phyloP scores from a whole-genome alignment of 805 yeast species.

The Cyberlindnera xishuangbannaensis region DNA sequence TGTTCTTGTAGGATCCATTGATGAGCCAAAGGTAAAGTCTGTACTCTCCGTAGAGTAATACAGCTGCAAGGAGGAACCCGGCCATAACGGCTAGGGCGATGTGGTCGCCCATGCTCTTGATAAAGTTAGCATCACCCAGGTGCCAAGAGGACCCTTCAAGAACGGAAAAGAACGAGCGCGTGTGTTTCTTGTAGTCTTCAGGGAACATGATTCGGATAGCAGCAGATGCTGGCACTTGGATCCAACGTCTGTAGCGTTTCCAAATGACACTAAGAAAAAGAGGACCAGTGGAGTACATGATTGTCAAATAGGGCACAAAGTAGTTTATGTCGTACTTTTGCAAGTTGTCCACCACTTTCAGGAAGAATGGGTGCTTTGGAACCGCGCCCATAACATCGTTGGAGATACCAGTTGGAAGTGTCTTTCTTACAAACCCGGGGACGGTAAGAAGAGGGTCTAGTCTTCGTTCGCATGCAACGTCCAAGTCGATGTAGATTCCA shows the following conservation, averaged over 20 bases:
- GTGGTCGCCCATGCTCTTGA: conserved; percentile 70
- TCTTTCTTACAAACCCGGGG: conserved; percentile 83
- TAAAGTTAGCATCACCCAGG: conserved; percentile 74
- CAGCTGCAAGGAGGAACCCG: conserved; percentile 57
- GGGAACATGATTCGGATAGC: conserved; percentile 69
- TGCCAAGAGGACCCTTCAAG: conserved; percentile 92
- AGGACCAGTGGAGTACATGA: conserved; percentile 93
- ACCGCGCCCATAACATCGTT: conserved; percentile 91
- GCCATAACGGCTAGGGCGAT: conserved; percentile 63
- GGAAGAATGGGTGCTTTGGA: conserved; percentile 81
- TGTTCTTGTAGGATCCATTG: conserved; percentile 24
- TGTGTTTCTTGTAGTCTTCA: conserved; percentile 57
- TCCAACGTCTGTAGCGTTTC: conserved; percentile 81
- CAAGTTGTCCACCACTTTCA: conserved; percentile 60
- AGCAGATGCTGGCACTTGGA: conserved; percentile 56
- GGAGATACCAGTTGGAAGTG: conserved; percentile 85
- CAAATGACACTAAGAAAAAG: conserved; percentile 78
- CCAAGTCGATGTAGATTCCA: conserved; percentile 86
- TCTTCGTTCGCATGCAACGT: conserved; percentile 76
- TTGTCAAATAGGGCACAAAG: conserved; percentile 82
- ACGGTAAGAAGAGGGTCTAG: conserved; percentile 76
- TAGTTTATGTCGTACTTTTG: conserved; percentile 62
- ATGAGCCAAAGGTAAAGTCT: conserved; percentile 37
- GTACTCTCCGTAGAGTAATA: conserved; percentile 42
- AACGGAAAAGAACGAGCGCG: conserved; percentile 63